Conservation (phyloP, 306 rosid species). For the Trifolium fragiferum region DNA sequence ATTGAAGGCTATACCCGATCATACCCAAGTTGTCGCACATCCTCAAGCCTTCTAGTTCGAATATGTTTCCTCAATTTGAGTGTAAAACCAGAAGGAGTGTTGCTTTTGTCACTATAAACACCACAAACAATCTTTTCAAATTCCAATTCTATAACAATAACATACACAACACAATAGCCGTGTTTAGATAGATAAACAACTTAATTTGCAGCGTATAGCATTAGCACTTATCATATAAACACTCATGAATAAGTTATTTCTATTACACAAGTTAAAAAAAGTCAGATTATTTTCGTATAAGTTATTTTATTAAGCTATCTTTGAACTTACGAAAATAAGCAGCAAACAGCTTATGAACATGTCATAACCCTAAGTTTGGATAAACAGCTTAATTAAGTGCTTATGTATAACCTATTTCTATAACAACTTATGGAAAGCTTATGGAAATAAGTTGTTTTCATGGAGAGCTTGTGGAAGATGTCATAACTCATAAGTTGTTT, state of each 20-base stretch:
- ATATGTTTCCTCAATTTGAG: conserved; percentile 94
- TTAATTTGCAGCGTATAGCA: neutral
- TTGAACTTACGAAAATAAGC: neutral
- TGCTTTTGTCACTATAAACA: conserved; percentile 77
- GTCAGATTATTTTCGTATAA: no score
- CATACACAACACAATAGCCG: neutral
- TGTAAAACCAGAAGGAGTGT: conserved; percentile 96
- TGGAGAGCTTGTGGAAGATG: no score
- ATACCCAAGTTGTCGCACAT: conserved; percentile 97
- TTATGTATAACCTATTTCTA: no score
- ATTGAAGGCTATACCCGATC: conserved; percentile 70
- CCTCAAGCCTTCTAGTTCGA: conserved; percentile 93
- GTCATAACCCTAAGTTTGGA: no score
- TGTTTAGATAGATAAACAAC: neutral
- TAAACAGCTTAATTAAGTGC: no score
- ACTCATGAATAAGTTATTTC: neutral
- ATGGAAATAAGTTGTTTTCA: no score
- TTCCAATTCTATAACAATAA: neutral
- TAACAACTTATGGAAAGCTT: no score
- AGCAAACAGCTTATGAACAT: no score
- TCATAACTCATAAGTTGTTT: no score
- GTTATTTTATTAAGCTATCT: neutral
- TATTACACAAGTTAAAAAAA: neutral
- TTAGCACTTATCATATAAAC: neutral
- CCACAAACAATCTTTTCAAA: neutral